A percentile compares a stretch with the other conserved stretches of the same genome.
phyloP scores from a whole-genome alignment of 176 grass and related monocot species.

The Chloris gayana region DNA sequence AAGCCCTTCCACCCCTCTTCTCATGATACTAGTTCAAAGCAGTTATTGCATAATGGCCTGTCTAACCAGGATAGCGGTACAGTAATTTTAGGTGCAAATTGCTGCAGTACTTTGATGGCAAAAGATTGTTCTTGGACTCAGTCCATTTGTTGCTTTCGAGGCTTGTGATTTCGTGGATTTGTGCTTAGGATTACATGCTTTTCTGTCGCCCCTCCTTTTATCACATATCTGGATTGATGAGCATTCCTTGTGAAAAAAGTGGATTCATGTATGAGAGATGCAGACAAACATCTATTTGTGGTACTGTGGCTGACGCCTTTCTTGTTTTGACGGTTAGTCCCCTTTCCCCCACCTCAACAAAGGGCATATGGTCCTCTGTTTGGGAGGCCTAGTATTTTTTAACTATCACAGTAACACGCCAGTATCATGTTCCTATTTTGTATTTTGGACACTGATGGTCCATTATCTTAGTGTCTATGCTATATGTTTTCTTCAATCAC shows the following conservation, averaged over 20 bases:
- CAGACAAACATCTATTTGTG: slow-evolving; percentile 36
- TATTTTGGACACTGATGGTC: slow-evolving; percentile 20
- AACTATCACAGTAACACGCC: neutral
- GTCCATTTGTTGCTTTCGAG: slow-evolving; percentile 1
- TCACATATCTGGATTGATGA: slow-evolving; percentile 22
- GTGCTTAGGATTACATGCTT: slow-evolving; percentile 20
- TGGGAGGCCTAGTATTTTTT: slow-evolving; percentile 13
- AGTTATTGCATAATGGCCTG: slow-evolving; percentile 15
- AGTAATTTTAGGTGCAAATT: slow-evolving; percentile 38
- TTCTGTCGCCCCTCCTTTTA: neutral
- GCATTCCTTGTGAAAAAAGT: slow-evolving; percentile 9
- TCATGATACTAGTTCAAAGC: slow-evolving; percentile 7
- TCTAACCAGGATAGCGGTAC: neutral
- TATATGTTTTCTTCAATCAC: slow-evolving; percentile 16
- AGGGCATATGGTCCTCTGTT: slow-evolving; percentile 31
- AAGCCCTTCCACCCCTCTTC: neutral
- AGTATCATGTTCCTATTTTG: slow-evolving; percentile 9
- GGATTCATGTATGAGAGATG: slow-evolving; percentile 25
- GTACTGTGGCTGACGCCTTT: slow-evolving; percentile 34
- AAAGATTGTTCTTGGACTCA: neutral
- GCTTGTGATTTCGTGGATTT: slow-evolving; percentile 53
- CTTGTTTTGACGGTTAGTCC: slow-evolving; percentile 32
- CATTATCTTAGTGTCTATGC: slow-evolving; percentile 38
- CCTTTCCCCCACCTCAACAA: neutral
- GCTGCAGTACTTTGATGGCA: neutral